Percentiles rank a stretch among this genome's conserved stretches.
phyloP scores from a whole-genome alignment of 441 rosid species.

The Arabidopsis hybrid region DNA sequence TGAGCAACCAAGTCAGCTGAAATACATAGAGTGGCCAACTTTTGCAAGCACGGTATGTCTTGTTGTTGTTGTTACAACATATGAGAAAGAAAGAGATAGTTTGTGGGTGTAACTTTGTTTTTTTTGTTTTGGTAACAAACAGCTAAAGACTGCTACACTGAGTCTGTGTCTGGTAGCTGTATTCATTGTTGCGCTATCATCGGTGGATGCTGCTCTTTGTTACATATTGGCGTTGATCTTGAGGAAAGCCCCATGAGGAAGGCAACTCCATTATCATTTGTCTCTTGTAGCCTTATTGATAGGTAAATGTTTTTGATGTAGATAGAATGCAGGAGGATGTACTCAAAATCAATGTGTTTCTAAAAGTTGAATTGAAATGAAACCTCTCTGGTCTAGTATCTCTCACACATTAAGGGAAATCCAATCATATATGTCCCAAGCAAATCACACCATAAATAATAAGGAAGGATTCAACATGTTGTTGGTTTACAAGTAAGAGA shows the following conservation, averaged over 20 bases:
- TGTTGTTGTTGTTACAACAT: slow-evolving; percentile 8
- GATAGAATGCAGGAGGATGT: background rate
- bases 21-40: slow-evolving; percentile 89
- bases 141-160: slow-evolving; percentile 87
- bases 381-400: background rate
- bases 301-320: slow-evolving; percentile 3
- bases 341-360: background rate
- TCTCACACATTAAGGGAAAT: background rate
- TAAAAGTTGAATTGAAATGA: background rate
- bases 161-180: slow-evolving; percentile 77
- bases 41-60: slow-evolving; percentile 72
- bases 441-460: background rate
- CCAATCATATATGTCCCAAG: no score
- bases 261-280: background rate
- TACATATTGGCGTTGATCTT: slow-evolving; percentile 61
- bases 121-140: slow-evolving; percentile 42
- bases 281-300: background rate
- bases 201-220: slow-evolving; percentile 75
- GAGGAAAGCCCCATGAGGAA: slow-evolving; percentile 57
- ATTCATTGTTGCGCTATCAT: slow-evolving; percentile 75
- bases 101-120: background rate
- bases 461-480: background rate
- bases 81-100: background rate
- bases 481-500: no score
- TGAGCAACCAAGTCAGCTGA: slow-evolving; percentile 77